A percentile compares a stretch with the other conserved stretches of the same genome.
These are phyloP conservation scores for Boletus eberwhitei DNA, from an alignment of 768 basidiomycete species.

Conservation along the genomic window DNA sequence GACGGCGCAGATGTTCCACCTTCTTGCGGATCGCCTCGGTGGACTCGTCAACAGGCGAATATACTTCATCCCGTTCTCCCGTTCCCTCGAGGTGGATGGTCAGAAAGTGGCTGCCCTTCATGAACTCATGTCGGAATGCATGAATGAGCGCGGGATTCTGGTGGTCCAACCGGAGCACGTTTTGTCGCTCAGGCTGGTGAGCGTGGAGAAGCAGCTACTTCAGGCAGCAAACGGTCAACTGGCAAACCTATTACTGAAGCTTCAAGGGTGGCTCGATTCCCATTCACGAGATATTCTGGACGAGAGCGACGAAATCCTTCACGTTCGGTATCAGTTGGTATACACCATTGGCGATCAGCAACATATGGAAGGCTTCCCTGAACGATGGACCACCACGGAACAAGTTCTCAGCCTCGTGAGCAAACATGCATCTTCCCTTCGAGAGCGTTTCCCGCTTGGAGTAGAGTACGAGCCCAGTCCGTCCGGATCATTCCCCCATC, in stretches of 20 bases:
- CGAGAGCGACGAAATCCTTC: conserved; percentile 28
- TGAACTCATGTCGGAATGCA: conserved; percentile 36
- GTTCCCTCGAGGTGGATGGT: conserved; percentile 26
- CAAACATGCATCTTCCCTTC: neutral
- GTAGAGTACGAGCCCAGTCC: neutral
- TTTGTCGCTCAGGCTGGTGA: too few species aligned
- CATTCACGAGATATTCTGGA: conserved; percentile 22
- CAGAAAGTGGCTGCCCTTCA: conserved; percentile 22
- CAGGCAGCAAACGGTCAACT: neutral
- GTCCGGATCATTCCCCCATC: conserved; percentile 15
- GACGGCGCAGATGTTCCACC: conserved; percentile 42
- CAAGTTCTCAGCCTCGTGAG: conserved; percentile 22
- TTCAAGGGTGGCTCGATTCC: conserved; percentile 19
- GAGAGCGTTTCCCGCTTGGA: too few species aligned
- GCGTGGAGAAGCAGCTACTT: conserved; percentile 33
- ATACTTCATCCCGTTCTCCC: conserved; percentile 46
- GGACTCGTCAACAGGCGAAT: conserved; percentile 44
- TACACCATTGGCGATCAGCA: conserved; percentile 30
- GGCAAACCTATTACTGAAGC: conserved; percentile 14
- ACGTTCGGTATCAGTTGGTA: conserved; percentile 32
- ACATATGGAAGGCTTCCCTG: conserved; percentile 29
- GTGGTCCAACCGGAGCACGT: conserved; percentile 51
- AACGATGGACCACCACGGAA: conserved; percentile 32
- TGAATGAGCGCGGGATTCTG: conserved; percentile 36
- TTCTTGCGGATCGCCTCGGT: conserved; percentile 39